phyloP scores from a whole-genome alignment of 495 filamentous ascomycete species.

The Aspergillus taichungensis region DNA sequence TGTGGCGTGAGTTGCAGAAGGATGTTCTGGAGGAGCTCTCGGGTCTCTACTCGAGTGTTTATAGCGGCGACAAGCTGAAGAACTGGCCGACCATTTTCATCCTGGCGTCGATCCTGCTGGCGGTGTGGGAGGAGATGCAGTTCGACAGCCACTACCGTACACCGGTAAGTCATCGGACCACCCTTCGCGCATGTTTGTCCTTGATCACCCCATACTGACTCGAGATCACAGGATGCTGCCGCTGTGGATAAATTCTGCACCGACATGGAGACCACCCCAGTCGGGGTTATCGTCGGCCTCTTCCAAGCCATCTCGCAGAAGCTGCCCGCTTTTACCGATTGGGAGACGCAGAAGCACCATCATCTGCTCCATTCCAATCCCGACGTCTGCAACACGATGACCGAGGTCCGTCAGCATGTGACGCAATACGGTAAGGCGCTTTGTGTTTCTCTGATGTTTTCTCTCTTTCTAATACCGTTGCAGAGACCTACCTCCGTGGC shows the following conservation, averaged over 20 bases:
- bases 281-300: slow-evolving; percentile 87
- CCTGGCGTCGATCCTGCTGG: slow-evolving; percentile 78
- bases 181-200: no score
- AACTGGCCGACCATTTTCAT: slow-evolving; percentile 98
- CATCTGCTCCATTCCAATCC: slow-evolving; percentile 78
- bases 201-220: background rate
- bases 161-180: slow-evolving; percentile 34
- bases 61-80: slow-evolving; percentile 87
- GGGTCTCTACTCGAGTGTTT: slow-evolving; percentile 80
- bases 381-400: slow-evolving; percentile 88
- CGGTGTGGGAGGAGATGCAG: slow-evolving; percentile 95
- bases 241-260: slow-evolving; percentile 85
- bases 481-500: slow-evolving; percentile 52
- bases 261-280: slow-evolving; percentile 89
- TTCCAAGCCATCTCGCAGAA: slow-evolving; percentile 96
- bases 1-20: slow-evolving; percentile 94
- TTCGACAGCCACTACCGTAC: slow-evolving; percentile 92
- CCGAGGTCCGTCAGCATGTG: slow-evolving; percentile 81
- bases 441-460: background rate
- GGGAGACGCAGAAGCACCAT: slow-evolving; percentile 83
- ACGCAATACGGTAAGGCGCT: slow-evolving; percentile 63
- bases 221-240: slow-evolving; percentile 46
- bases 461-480: slow-evolving; percentile 17
- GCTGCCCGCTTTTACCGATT: slow-evolving; percentile 78
- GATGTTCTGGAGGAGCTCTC: slow-evolving; percentile 90